Evolutionary conservation across 108 stramenopile genomes (phyloP).

Genomic region (Poteriospumella lacustris): DNA sequence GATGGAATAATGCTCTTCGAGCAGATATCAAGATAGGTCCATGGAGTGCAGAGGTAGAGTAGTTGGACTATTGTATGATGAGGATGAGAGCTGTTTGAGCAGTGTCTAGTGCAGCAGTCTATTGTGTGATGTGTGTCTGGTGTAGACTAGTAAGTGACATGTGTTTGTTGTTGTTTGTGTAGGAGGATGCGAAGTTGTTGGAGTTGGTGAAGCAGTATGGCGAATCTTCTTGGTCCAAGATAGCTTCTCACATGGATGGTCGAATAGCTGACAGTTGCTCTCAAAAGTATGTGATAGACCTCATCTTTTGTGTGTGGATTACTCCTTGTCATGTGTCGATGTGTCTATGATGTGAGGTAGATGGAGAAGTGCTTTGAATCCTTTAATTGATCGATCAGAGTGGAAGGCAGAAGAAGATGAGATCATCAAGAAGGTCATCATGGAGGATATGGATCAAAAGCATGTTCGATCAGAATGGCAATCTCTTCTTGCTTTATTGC

Average conservation of each 20-base stretch:
- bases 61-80: too few relatives aligned
- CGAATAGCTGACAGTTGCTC: neutral
- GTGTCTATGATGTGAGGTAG: too few relatives aligned
- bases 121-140: too few relatives aligned
- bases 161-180: too few relatives aligned
- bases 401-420: neutral
- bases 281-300: neutral
- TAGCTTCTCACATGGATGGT: too few relatives aligned
- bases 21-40: neutral
- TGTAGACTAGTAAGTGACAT: too few relatives aligned
- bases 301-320: neutral
- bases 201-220: constrained; percentile 2
- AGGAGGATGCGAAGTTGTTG: too few relatives aligned
- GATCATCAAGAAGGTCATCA: neutral
- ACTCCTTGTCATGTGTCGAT: neutral
- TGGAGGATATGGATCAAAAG: neutral
- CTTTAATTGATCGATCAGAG: neutral
- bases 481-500: neutral
- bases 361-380: neutral
- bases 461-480: constrained; percentile 2
- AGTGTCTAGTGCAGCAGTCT: too few relatives aligned
- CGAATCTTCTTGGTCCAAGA: neutral
- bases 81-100: too few relatives aligned
- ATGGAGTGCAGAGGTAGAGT: neutral
- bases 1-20: neutral